Evolutionary conservation across 176 grass and related monocot genomes (phyloP).

Genomic region (Carex parvula): DNA sequence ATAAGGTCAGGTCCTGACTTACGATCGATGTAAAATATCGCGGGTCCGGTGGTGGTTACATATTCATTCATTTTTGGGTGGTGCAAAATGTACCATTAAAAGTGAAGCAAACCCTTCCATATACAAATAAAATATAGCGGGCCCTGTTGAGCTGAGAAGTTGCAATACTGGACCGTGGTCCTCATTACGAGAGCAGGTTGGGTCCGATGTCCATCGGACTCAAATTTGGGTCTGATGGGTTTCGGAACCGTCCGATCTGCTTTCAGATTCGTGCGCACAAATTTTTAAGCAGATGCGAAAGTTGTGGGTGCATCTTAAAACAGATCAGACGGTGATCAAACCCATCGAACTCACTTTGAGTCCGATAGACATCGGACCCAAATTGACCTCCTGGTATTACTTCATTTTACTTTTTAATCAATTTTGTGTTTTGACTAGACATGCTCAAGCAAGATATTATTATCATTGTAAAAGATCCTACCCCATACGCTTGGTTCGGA

Average conservation of each 20-base stretch:
- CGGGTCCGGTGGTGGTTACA: conserved; percentile 3
- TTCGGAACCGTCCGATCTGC: too few relatives aligned
- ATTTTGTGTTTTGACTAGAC: neutral
- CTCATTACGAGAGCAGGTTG: too few relatives aligned
- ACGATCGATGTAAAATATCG: neutral
- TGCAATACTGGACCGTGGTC: too few relatives aligned
- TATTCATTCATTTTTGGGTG: neutral
- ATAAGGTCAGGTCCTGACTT: neutral
- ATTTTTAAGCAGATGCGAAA: too few relatives aligned
- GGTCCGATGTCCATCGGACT: too few relatives aligned
- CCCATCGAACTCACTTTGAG: too few relatives aligned
- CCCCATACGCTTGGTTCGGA: neutral
- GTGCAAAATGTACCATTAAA: neutral
- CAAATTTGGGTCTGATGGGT: too few relatives aligned
- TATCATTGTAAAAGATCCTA: neutral
- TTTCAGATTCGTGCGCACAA: too few relatives aligned
- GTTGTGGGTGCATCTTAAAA: too few relatives aligned
- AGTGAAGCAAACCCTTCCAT: neutral
- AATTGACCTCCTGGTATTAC: too few relatives aligned
- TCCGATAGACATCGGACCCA: too few relatives aligned
- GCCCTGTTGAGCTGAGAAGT: conserved; percentile 6
- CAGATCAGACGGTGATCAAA: too few relatives aligned
- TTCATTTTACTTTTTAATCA: neutral
- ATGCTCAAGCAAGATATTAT: neutral
- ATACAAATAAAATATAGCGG: neutral